phyloP scores from a whole-genome alignment of 257 asterid species.

The Nicotiana benthamiana region DNA sequence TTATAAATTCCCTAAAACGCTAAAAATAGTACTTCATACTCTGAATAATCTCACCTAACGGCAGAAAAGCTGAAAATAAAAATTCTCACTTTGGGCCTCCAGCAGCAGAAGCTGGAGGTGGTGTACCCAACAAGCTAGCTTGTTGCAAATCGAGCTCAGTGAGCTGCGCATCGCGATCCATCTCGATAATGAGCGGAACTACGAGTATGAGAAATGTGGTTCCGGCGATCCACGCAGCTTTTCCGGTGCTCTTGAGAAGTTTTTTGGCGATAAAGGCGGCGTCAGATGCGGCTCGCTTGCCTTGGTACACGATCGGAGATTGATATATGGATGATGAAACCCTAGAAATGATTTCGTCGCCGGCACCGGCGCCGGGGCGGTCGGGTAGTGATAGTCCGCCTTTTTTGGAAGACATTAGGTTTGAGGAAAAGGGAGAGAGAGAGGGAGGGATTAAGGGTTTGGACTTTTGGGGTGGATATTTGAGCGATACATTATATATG shows the following conservation, averaged over 20 bases:
- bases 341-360: constrained; percentile 15
- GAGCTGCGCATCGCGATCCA: constrained; percentile 79
- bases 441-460: background rate
- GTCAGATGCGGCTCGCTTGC: constrained; percentile 61
- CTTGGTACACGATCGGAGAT: constrained; percentile 55
- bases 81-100: constrained; percentile 10
- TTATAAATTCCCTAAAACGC: background rate
- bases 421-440: background rate
- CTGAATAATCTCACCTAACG: background rate
- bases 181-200: constrained; percentile 75
- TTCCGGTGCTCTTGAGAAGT: constrained; percentile 72
- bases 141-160: constrained; percentile 75
- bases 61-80: background rate
- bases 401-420: constrained; percentile 8
- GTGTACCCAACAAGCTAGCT: constrained; percentile 65
- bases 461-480: background rate
- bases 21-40: background rate
- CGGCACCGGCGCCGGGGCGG: constrained; percentile 9
- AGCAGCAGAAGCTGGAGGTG: constrained; percentile 19
- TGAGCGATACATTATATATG: background rate
- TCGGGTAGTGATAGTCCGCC: constrained; percentile 24
- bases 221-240: constrained; percentile 88
- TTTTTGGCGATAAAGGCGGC: constrained; percentile 55
- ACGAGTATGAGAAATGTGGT: constrained; percentile 65
- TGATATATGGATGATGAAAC: constrained; percentile 31